Percentiles rank a stretch among this genome's conserved stretches.
Evolutionary conservation across 2,329 filamentous ascomycete genomes (phyloP).

Genomic region (Coniochaeta hoffmannii): DNA sequence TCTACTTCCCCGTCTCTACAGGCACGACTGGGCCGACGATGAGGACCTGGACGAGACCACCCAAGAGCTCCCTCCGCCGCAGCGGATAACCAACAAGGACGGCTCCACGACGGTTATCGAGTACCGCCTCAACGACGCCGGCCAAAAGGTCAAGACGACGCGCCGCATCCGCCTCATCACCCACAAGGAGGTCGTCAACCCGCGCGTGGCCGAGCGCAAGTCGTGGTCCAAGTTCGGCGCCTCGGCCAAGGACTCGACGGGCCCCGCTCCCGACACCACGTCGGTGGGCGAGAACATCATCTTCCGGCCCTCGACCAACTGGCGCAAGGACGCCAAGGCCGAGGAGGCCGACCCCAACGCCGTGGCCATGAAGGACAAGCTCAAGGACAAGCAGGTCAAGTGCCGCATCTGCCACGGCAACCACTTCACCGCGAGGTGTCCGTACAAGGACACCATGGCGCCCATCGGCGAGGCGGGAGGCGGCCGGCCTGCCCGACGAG

Average conservation of each 20-base stretch:
- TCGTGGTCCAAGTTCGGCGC: conserved; percentile 88
- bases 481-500: conserved; percentile 47
- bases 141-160: conserved; percentile 95
- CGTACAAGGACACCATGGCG: conserved; percentile 99
- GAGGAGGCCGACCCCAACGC: conserved; percentile 69
- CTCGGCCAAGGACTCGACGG: conserved; percentile 75
- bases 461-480: conserved; percentile 60
- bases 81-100: conserved; percentile 95
- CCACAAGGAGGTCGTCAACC: conserved; percentile 91
- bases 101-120: conserved; percentile 94
- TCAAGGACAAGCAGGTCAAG: conserved; percentile 99
- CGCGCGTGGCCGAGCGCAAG: conserved; percentile 90
- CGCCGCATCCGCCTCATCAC: conserved; percentile 90
- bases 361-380: conserved; percentile 68
- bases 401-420: conserved; percentile 98
- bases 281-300: conserved; percentile 96
- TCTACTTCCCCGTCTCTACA: conserved; percentile 13
- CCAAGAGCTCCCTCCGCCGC: conserved; percentile 68
- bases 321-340: conserved; percentile 79
- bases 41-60: conserved; percentile 73
- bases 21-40: conserved; percentile 90
- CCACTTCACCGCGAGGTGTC: conserved; percentile 98
- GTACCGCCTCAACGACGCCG: conserved; percentile 83
- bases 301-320: conserved; percentile 88
- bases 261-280: conserved; percentile 83